These are phyloP conservation scores for Phialophora macrospora DNA, from an alignment of 2,329 filamentous ascomycete genomes.

Conservation along the genomic window DNA sequence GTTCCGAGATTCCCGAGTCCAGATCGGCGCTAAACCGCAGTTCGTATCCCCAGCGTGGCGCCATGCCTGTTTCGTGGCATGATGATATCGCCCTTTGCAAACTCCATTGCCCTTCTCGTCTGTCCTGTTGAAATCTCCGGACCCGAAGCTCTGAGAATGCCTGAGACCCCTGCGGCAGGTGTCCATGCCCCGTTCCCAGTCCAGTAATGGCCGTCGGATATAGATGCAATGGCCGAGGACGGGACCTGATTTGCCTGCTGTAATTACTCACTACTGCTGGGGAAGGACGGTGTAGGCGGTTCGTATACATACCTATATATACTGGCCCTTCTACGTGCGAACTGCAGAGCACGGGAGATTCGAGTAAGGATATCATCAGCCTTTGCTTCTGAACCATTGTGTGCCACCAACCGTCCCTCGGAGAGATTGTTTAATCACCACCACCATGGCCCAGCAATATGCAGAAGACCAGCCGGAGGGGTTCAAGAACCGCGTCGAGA, in stretches of 20 bases:
- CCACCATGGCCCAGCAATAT: conserved; percentile 42
- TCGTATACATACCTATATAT: background rate
- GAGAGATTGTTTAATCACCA: background rate
- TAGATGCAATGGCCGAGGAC: conserved; percentile 8
- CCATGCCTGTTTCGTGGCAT: background rate
- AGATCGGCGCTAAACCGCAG: background rate
- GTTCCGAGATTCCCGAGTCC: background rate
- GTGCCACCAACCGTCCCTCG: too few species aligned
- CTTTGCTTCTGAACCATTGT: background rate
- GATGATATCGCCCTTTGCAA: background rate
- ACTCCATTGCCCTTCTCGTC: conserved; percentile 4
- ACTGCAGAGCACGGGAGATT: background rate
- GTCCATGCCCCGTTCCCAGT: background rate
- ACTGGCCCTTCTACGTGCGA: background rate
- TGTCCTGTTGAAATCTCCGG: background rate
- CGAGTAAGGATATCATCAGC: background rate
- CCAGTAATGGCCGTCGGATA: conserved; percentile 11
- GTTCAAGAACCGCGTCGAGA: conserved; percentile 47
- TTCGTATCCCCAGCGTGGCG: background rate
- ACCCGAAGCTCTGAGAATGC: background rate
- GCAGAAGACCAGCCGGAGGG: conserved; percentile 47
- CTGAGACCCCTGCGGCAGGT: background rate
- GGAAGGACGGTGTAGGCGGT: background rate
- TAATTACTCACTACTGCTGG: background rate
- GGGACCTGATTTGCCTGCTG: background rate